Percentiles rank a stretch among this genome's conserved stretches.
Conservation (phyloP, 768 basidiomycete genomes). For the Pisolithus tinctorius region DNA sequence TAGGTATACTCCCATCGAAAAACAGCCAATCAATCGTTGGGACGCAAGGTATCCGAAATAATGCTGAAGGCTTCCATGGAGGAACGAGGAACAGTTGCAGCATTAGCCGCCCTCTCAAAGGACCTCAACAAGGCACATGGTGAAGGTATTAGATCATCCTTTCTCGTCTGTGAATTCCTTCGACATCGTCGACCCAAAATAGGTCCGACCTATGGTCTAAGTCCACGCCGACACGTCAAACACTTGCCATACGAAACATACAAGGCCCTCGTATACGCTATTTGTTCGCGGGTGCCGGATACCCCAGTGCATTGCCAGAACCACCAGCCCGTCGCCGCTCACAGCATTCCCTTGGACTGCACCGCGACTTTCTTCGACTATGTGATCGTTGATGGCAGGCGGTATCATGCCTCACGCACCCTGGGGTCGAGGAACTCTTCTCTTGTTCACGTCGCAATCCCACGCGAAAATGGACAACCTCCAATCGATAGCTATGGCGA, state of each 20-base stretch:
- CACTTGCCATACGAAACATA: background rate
- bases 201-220: background rate
- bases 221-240: background rate
- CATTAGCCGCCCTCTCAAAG: constrained; percentile 7
- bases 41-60: background rate
- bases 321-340: background rate
- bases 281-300: background rate
- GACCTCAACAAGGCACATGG: constrained; percentile 15
- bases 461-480: background rate
- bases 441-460: background rate
- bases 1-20: background rate
- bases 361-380: background rate
- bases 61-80: constrained; percentile 12
- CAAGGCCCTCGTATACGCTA: background rate
- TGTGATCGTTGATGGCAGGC: background rate
- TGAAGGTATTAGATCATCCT: constrained; percentile 15
- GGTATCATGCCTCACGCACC: background rate
- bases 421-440: background rate
- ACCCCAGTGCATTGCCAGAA: background rate
- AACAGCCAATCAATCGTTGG: background rate
- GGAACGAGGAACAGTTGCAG: constrained; percentile 17
- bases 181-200: background rate
- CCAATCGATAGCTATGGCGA: background rate
- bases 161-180: too few relatives aligned
- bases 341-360: background rate